Conservation (phyloP, 1,139 yeast genomes). For the Sugiyamaella castrensis region DNA sequence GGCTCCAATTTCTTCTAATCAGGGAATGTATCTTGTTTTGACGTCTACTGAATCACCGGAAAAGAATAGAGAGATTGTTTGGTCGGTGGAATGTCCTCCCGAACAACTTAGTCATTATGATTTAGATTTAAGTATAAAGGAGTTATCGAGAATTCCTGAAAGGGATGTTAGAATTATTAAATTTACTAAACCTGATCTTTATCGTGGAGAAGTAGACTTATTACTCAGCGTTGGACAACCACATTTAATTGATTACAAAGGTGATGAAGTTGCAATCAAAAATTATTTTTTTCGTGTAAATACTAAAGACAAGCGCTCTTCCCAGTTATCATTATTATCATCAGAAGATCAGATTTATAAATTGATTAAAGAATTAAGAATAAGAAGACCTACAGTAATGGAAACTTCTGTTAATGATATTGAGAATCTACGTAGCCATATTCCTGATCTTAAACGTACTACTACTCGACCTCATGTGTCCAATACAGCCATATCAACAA, state of each 20-base stretch:
- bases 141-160: slow-evolving; percentile 1
- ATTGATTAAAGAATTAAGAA: neutral
- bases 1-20: neutral
- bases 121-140: neutral
- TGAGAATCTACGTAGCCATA: too few species aligned
- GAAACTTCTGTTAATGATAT: too few species aligned
- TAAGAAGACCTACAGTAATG: neutral
- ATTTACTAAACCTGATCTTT: neutral
- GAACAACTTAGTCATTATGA: neutral
- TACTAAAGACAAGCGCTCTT: neutral
- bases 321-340: too few species aligned
- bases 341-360: too few species aligned
- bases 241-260: neutral
- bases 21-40: too few species aligned
- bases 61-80: neutral
- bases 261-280: neutral
- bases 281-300: neutral
- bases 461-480: too few species aligned
- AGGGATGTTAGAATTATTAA: neutral
- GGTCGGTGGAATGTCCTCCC: slow-evolving; percentile 2
- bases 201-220: neutral
- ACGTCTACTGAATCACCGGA: neutral
- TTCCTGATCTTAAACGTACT: too few species aligned
- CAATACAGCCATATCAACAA: too few species aligned
- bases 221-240: neutral